Conservation (phyloP, 108 stramenopile genomes). For the Seminavis robusta region DNA sequence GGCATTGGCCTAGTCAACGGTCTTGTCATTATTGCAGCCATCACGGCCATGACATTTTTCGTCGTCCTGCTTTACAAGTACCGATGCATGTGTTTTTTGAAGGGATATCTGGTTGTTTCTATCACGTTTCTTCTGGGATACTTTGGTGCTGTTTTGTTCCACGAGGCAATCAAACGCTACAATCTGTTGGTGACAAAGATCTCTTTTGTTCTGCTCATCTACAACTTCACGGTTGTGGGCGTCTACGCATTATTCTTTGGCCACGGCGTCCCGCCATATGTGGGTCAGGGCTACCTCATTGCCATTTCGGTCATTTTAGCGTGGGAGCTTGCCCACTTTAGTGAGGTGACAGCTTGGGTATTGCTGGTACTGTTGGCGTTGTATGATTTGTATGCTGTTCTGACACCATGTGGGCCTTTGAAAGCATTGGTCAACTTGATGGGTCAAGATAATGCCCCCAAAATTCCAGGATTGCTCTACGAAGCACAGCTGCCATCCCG, state of each 20-base stretch:
- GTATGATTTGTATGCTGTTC: slow-evolving; percentile 94
- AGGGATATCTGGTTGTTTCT: slow-evolving; percentile 87
- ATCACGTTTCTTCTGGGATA: slow-evolving; percentile 79
- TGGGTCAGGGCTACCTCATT: slow-evolving; percentile 91
- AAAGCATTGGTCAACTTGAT: slow-evolving; percentile 85
- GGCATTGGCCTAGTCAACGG: slow-evolving; percentile 83
- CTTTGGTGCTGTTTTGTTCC: slow-evolving; percentile 69
- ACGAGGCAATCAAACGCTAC: slow-evolving; percentile 73
- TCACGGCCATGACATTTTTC: slow-evolving; percentile 86
- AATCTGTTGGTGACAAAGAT: slow-evolving; percentile 68
- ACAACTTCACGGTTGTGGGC: slow-evolving; percentile 93
- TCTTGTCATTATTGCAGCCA: slow-evolving; percentile 85
- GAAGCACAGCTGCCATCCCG: slow-evolving; percentile 73
- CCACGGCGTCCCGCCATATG: slow-evolving; percentile 76
- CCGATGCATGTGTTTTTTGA: slow-evolving; percentile 80
- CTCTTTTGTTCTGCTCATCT: slow-evolving; percentile 81
- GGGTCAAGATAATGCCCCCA: slow-evolving; percentile 78
- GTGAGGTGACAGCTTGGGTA: slow-evolving; percentile 95
- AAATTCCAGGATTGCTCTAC: slow-evolving; percentile 95
- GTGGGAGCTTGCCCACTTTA: slow-evolving; percentile 91
- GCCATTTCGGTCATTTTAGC: slow-evolving; percentile 88
- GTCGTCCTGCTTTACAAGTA: slow-evolving; percentile 90
- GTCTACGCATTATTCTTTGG: slow-evolving; percentile 89
- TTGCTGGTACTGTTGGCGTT: slow-evolving; percentile 91
- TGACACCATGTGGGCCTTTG: slow-evolving; percentile 95